Conservation (phyloP, 129 eudicot genomes). For the Ambrosia artemisiifolia region DNA sequence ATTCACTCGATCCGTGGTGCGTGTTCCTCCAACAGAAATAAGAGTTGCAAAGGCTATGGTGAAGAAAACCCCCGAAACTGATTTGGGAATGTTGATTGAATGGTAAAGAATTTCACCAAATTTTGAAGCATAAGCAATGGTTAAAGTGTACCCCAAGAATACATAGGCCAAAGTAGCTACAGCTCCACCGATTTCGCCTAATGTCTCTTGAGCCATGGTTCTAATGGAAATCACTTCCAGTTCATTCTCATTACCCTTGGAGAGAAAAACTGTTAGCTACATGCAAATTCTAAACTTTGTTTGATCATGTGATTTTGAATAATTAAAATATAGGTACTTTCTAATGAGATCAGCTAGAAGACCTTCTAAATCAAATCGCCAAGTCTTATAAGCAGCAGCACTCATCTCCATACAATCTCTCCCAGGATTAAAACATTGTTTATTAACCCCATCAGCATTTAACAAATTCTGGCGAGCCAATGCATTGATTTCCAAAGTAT, state of each 20-base stretch:
- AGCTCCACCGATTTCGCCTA: slow-evolving; percentile 76
- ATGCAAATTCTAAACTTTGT: background rate
- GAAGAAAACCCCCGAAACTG: slow-evolving; percentile 53
- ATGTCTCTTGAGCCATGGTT: slow-evolving; percentile 89
- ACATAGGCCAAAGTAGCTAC: slow-evolving; percentile 64
- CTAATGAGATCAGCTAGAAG: slow-evolving; percentile 89
- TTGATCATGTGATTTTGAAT: background rate
- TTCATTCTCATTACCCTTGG: slow-evolving; percentile 30
- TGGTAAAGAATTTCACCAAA: slow-evolving; percentile 75
- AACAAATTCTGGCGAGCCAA: slow-evolving; percentile 84
- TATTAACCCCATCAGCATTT: slow-evolving; percentile 81
- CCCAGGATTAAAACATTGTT: slow-evolving; percentile 86
- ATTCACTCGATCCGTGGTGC: slow-evolving; percentile 64
- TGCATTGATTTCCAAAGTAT: slow-evolving; percentile 77
- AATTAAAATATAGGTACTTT: slow-evolving; percentile 41
- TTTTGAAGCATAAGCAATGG: slow-evolving; percentile 74
- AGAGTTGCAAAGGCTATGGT: slow-evolving; percentile 53
- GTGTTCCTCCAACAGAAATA: slow-evolving; percentile 66
- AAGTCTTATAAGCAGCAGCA: slow-evolving; percentile 74
- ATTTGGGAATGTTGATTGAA: slow-evolving; percentile 53
- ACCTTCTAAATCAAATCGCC: slow-evolving; percentile 93
- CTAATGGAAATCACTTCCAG: slow-evolving; percentile 72
- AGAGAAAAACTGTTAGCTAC: background rate
- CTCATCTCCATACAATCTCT: slow-evolving; percentile 91
- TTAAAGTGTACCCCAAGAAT: slow-evolving; percentile 81